Percentiles rank a stretch among this genome's conserved stretches.
phyloP scores from a whole-genome alignment of 345 rosid species.

The Brassica carinata region DNA sequence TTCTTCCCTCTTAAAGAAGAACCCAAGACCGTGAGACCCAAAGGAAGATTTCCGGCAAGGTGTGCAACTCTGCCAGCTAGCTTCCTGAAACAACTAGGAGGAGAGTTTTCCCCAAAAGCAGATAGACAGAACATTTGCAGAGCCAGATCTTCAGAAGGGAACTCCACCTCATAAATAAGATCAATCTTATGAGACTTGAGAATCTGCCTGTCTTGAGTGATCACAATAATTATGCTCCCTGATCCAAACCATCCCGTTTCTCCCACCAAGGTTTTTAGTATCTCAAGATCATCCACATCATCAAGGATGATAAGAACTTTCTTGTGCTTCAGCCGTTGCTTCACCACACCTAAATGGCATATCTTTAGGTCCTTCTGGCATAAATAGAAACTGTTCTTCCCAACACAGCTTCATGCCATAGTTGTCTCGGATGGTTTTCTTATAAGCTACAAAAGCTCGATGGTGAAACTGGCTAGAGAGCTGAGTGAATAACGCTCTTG shows the following conservation, averaged over 20 bases:
- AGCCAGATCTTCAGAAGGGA: conserved; percentile 5
- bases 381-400: not conserved
- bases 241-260: conserved; percentile 1
- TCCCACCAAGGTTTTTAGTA: conserved; percentile 11
- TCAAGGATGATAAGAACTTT: conserved; percentile 22
- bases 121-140: conserved; percentile 2
- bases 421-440: not conserved
- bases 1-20: not conserved
- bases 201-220: conserved; percentile 9
- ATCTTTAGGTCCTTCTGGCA: not conserved
- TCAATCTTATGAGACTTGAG: conserved; percentile 3
- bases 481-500: not conserved
- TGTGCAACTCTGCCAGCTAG: not conserved
- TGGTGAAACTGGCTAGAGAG: not conserved
- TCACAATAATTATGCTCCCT: conserved; percentile 21
- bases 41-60: conserved; percentile 35
- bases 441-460: not conserved
- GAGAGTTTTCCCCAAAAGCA: not conserved
- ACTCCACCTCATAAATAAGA: conserved; percentile 10
- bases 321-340: not conserved
- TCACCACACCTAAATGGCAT: not conserved
- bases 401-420: not conserved
- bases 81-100: not conserved
- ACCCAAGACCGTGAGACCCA: conserved; percentile 40
- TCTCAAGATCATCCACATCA: not conserved